phyloP scores from a whole-genome alignment of 176 grass and related monocot genomes.

The Aegilops sharonensis region DNA sequence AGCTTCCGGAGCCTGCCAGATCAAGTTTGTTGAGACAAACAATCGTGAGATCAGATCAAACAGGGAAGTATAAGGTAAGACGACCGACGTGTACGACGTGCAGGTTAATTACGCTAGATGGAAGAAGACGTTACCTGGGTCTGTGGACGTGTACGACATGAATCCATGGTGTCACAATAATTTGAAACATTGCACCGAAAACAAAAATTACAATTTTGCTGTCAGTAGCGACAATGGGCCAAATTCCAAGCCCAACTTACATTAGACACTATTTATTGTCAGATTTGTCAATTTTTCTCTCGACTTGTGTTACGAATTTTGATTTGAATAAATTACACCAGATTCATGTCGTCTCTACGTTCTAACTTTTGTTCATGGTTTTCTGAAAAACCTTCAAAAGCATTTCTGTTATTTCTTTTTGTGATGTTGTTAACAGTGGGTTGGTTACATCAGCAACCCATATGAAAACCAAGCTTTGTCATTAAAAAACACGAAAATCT shows the following conservation, averaged over 20 bases:
- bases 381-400: too few species aligned
- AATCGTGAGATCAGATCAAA: background rate
- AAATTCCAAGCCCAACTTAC: background rate
- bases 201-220: background rate
- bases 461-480: too few species aligned
- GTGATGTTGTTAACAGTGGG: too few species aligned
- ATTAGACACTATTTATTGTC: background rate
- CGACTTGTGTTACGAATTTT: background rate
- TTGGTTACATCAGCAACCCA: too few species aligned
- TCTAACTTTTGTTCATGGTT: too few species aligned
- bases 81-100: background rate
- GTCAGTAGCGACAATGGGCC: background rate
- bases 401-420: too few species aligned
- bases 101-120: too few species aligned
- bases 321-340: background rate
- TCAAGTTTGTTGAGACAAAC: background rate
- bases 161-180: background rate
- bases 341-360: too few species aligned
- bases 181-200: background rate
- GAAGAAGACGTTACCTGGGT: too few species aligned
- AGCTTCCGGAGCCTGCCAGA: background rate
- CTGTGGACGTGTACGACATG: too few species aligned
- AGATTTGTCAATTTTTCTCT: background rate
- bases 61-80: background rate
- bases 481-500: too few species aligned